These are phyloP conservation scores for maize (Zea mays) DNA, from an alignment of 176 grass and related monocot genomes.

Conservation along the genomic window Zm-B73-REFERENCE-NAM-5.0 NC_050098.1:206425001-206425500, in stretches of 20 bases:
- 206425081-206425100: conserved; percentile 44
- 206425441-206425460: not conserved
- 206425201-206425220: conserved; percentile 32
- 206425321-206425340: conserved; percentile 9
- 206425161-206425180: conserved; percentile 41
- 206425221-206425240: not conserved
- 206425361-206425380: conserved; percentile 30
- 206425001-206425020: not conserved
- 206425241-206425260: not conserved
- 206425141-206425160: not conserved
- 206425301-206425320: conserved; percentile 38
- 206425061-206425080: conserved; percentile 44
- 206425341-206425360: conserved; percentile 29
- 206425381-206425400: conserved; percentile 44
- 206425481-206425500: not conserved
- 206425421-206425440: conserved; percentile 18
- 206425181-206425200: conserved; percentile 50
- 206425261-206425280: not conserved
- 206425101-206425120: conserved; percentile 39
- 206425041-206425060: conserved; percentile 18
- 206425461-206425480: not conserved
- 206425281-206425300: conserved; percentile 8
- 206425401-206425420: conserved; percentile 37
- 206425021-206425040: conserved; percentile 3
- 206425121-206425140: not conserved